A percentile compares a stretch with the other conserved stretches of the same genome.
These are phyloP conservation scores for Plectosphaerella cucumerina DNA, from an alignment of 2,329 filamentous ascomycete genomes.

Conservation along the genomic window DNA sequence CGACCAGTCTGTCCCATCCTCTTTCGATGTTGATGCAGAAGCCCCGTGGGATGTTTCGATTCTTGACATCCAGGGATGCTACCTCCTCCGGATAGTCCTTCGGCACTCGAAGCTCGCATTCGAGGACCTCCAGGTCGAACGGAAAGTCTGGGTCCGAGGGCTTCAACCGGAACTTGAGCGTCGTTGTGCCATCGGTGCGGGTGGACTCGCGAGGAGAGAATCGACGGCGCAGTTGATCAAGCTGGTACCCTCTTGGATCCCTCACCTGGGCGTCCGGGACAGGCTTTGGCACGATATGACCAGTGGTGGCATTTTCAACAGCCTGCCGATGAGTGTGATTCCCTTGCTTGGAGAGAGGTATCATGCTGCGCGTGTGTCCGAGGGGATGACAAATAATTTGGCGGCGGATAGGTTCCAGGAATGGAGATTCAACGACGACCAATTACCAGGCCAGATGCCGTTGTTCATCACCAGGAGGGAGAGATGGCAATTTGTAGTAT, in stretches of 20 bases:
- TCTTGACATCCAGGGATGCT: slow-evolving; percentile 60
- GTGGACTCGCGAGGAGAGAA: slow-evolving; percentile 48
- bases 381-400: slow-evolving; percentile 6
- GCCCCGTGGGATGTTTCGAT: slow-evolving; percentile 65
- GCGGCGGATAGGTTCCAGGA: not conserved
- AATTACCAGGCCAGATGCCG: not conserved
- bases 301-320: slow-evolving; percentile 35
- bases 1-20: slow-evolving; percentile 64
- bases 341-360: slow-evolving; percentile 27
- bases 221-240: slow-evolving; percentile 67
- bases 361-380: slow-evolving; percentile 27
- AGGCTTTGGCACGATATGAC: slow-evolving; percentile 59
- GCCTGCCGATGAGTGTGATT: slow-evolving; percentile 38
- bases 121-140: slow-evolving; percentile 66
- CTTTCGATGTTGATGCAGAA: slow-evolving; percentile 74
- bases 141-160: slow-evolving; percentile 84
- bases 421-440: not conserved
- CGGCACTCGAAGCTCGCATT: slow-evolving; percentile 66
- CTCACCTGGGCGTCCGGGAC: slow-evolving; percentile 59
- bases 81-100: slow-evolving; percentile 53
- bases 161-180: slow-evolving; percentile 59
- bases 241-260: slow-evolving; percentile 69
- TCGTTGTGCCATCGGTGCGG: slow-evolving; percentile 43
- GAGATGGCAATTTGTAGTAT: not conserved
- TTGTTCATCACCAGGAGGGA: not conserved